A percentile compares a stretch with the other conserved stretches of the same genome.
Evolutionary conservation across 2,329 filamentous ascomycete genomes (phyloP).

Genomic region (Talaromyces sp.): DNA sequence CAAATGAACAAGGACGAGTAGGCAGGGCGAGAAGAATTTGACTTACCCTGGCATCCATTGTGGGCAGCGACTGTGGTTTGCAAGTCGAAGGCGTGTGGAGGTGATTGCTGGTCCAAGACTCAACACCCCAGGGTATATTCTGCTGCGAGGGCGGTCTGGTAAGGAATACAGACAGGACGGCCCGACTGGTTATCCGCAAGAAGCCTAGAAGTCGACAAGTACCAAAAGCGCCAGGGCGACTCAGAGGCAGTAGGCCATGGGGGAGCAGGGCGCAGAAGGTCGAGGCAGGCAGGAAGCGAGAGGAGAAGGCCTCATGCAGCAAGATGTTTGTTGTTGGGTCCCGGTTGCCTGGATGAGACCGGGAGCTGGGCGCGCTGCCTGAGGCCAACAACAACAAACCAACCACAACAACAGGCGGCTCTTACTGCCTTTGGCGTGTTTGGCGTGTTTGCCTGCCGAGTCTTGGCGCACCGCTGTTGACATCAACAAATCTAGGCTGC

Average conservation of each 20-base stretch:
- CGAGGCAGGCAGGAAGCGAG: neutral
- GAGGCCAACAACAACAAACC: neutral
- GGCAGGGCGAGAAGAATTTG: slow-evolving; percentile 8
- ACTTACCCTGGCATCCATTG: slow-evolving; percentile 47
- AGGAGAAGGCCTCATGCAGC: neutral
- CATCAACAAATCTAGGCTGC: slow-evolving; percentile 17
- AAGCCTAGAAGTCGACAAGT: neutral
- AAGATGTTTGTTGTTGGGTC: neutral
- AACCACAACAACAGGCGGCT: neutral
- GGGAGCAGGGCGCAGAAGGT: neutral
- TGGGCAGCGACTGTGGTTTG: slow-evolving; percentile 8
- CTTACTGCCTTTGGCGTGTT: slow-evolving; percentile 5
- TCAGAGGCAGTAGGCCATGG: neutral
- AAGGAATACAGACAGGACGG: neutral
- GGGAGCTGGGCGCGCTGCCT: neutral
- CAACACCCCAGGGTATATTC: neutral
- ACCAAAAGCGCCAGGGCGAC: neutral
- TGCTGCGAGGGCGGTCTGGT: neutral
- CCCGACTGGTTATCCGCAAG: neutral
- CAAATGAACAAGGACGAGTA: slow-evolving; percentile 10
- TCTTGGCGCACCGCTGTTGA: neutral
- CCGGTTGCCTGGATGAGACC: neutral
- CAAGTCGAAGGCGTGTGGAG: neutral
- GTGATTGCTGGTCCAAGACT: neutral
- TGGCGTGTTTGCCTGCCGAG: neutral